Conservation (phyloP, 768 basidiomycete genomes). For the Heimioporus sp. region DNA sequence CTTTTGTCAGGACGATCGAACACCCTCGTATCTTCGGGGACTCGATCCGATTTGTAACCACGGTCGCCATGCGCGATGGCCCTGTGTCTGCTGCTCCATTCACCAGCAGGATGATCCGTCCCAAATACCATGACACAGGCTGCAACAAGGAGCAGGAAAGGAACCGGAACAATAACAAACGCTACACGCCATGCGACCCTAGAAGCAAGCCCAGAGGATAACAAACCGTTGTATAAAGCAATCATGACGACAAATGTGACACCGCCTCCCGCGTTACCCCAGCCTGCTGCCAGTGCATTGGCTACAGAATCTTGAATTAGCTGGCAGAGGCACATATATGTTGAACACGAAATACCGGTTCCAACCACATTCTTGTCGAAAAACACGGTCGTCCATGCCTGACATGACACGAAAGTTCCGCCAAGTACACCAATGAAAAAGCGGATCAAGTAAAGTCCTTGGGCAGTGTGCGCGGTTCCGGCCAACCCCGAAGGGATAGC, state of each 20-base stretch:
- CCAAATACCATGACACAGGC: slow-evolving; percentile 42
- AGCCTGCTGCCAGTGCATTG: slow-evolving; percentile 56
- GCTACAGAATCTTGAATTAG: slow-evolving; percentile 31
- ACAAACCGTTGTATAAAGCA: slow-evolving; percentile 43
- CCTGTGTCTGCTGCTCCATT: slow-evolving; percentile 48
- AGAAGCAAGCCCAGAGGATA: slow-evolving; percentile 34
- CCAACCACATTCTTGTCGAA: slow-evolving; percentile 52
- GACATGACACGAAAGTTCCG: slow-evolving; percentile 59
- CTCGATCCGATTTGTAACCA: not conserved
- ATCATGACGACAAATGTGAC: slow-evolving; percentile 59
- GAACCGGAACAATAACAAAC: slow-evolving; percentile 57
- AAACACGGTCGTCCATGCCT: slow-evolving; percentile 60
- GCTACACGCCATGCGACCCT: slow-evolving; percentile 53
- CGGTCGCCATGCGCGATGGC: slow-evolving; percentile 21
- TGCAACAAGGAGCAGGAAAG: slow-evolving; percentile 46
- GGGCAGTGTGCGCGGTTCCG: slow-evolving; percentile 43
- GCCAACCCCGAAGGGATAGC: slow-evolving; percentile 60
- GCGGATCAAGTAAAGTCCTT: slow-evolving; percentile 42
- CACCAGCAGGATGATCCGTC: slow-evolving; percentile 53
- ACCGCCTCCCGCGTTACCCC: slow-evolving; percentile 48
- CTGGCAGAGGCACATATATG: slow-evolving; percentile 10
- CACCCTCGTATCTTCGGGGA: slow-evolving; percentile 13
- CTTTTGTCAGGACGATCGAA: slow-evolving; percentile 18
- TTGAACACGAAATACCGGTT: slow-evolving; percentile 16
- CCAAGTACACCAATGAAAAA: slow-evolving; percentile 64